A percentile compares a stretch with the other conserved stretches of the same genome.
These are phyloP conservation scores for Apophysomyces trapeziformis DNA, from an alignment of 371 early-diverging fungal species.

Conservation along the genomic window DNA sequence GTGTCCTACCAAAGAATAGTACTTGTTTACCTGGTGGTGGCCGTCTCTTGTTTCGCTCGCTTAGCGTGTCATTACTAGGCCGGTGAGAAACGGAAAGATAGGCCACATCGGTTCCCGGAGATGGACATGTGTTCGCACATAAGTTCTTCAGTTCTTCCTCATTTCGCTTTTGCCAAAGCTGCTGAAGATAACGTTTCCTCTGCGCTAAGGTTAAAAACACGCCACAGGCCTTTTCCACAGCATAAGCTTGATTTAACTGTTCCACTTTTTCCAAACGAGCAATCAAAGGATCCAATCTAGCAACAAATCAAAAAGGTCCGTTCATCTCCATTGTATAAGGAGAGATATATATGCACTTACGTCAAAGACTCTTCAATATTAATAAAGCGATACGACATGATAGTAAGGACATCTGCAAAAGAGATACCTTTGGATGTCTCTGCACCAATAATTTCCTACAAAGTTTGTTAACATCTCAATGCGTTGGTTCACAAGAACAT, in stretches of 20 bases:
- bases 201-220: slow-evolving; percentile 46
- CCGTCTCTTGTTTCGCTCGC: slow-evolving; percentile 13
- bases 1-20: neutral
- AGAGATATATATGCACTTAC: slow-evolving; percentile 30
- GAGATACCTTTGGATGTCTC: slow-evolving; percentile 55
- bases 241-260: slow-evolving; percentile 44
- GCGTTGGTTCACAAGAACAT: neutral
- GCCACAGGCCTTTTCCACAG: slow-evolving; percentile 49
- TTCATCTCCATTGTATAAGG: neutral
- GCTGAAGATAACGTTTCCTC: slow-evolving; percentile 42
- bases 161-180: slow-evolving; percentile 49
- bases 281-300: slow-evolving; percentile 45
- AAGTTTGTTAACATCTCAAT: neutral
- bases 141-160: slow-evolving; percentile 46
- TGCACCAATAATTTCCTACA: slow-evolving; percentile 45
- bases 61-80: slow-evolving; percentile 1
- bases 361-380: slow-evolving; percentile 54
- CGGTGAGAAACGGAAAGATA: slow-evolving; percentile 1
- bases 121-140: slow-evolving; percentile 17
- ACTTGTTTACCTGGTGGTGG: slow-evolving; percentile 23
- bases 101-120: slow-evolving; percentile 11
- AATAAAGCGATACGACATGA: slow-evolving; percentile 57
- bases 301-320: neutral
- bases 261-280: slow-evolving; percentile 47
- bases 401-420: slow-evolving; percentile 57